Conservation (phyloP, 176 grass and related monocot species). For the Triticum monococcum region DNA sequence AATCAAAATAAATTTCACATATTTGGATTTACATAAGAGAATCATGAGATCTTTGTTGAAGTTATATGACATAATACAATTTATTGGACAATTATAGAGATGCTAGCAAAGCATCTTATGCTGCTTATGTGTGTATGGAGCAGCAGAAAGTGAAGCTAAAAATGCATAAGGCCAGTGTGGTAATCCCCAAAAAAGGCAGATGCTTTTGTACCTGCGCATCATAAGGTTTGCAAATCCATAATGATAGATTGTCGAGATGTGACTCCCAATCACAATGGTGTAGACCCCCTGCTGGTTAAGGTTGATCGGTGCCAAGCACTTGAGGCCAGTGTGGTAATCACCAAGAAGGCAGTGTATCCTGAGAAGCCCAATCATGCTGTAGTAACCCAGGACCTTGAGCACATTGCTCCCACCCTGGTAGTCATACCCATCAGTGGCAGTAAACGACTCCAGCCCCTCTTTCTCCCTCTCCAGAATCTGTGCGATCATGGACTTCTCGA, state of each 20-base stretch:
- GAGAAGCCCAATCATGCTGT: constrained; percentile 98
- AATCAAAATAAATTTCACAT: not conserved
- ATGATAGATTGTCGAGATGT: constrained; percentile 97
- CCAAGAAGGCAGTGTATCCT: constrained; percentile 97
- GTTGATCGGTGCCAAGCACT: constrained; percentile 85
- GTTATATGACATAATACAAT: not conserved
- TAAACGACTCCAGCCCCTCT: constrained; percentile 91
- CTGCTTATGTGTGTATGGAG: not conserved
- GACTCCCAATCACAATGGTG: constrained; percentile 90
- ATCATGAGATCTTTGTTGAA: not conserved
- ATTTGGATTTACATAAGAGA: not conserved
- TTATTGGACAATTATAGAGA: not conserved
- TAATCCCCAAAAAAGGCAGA: not conserved
- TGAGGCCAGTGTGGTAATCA: constrained; percentile 91
- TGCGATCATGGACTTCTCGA: constrained; percentile 89
- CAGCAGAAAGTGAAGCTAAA: not conserved
- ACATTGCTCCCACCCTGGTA: constrained; percentile 96
- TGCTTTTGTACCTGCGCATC: constrained; percentile 65
- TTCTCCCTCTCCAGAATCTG: constrained; percentile 95
- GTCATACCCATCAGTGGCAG: constrained; percentile 81
- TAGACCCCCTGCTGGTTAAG: constrained; percentile 97
- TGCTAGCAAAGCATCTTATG: not conserved
- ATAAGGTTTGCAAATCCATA: constrained; percentile 92
- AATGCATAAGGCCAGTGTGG: not conserved
- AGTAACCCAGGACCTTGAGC: constrained; percentile 96